A percentile compares a stretch with the other conserved stretches of the same genome.
Conservation (phyloP, 169 alveolate species). For the Cryptosporidium baileyi region DNA sequence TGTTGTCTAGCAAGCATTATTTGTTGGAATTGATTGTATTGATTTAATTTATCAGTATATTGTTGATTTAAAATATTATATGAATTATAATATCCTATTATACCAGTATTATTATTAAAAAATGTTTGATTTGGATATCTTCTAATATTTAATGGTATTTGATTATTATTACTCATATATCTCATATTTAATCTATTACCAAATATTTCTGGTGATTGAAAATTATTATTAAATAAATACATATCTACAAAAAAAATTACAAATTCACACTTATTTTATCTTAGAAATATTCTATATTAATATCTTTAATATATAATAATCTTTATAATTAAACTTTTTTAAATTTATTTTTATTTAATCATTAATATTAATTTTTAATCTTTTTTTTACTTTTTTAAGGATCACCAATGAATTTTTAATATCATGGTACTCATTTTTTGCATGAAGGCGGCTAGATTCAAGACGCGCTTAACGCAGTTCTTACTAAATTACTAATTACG, state of each 20-base stretch:
- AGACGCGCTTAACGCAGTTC: background rate
- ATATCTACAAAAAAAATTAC: background rate
- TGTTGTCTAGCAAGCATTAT: background rate
- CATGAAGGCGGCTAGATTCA: slow-evolving; percentile 24
- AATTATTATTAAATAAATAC: slow-evolving; percentile 13
- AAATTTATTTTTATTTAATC: background rate
- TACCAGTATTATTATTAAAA: background rate
- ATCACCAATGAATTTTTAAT: slow-evolving; percentile 13
- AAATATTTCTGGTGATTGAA: background rate
- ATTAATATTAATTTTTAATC: background rate
- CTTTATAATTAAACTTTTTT: background rate
- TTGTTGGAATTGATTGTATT: slow-evolving; percentile 14
- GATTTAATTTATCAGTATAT: background rate
- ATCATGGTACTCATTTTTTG: slow-evolving; percentile 56
- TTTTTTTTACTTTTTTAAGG: background rate
- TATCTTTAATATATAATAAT: no score
- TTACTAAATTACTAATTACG: no score
- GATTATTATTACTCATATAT: background rate
- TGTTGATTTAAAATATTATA: background rate
- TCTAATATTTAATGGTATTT: background rate
- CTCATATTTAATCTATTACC: background rate
- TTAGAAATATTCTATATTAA: no score
- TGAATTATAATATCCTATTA: background rate
- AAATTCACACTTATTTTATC: background rate
- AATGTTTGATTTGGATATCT: background rate